phyloP scores from a whole-genome alignment of 768 basidiomycete genomes.

The Rhodotorula taiwanensis region DNA sequence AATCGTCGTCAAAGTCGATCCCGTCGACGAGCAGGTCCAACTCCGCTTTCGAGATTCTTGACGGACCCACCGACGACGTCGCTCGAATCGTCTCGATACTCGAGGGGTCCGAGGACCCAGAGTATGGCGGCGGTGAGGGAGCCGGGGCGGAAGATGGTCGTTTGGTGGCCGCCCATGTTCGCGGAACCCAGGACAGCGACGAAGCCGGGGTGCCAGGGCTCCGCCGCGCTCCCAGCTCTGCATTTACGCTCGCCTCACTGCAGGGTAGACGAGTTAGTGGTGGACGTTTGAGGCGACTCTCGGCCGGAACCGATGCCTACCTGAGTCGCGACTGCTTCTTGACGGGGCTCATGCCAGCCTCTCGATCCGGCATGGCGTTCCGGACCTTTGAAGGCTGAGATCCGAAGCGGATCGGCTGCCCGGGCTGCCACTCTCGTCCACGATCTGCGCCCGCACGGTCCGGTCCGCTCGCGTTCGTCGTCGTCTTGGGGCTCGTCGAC shows the following conservation, averaged over 20 bases:
- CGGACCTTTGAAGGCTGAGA: not conserved
- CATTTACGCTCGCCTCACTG: too few species aligned
- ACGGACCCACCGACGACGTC: not conserved
- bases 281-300: not conserved
- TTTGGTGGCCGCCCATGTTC: too few species aligned
- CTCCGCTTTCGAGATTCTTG: constrained; percentile 1
- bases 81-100: too few species aligned
- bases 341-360: not conserved
- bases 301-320: not conserved
- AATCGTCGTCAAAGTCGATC: constrained; percentile 16
- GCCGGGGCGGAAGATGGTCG: not conserved
- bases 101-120: too few species aligned
- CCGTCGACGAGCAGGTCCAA: constrained; percentile 14
- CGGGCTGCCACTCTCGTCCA: too few species aligned
- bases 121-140: too few species aligned
- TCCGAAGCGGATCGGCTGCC: constrained; percentile 5
- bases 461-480: not conserved
- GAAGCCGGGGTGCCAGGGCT: not conserved
- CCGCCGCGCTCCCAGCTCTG: too few species aligned
- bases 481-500: too few species aligned
- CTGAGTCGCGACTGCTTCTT: not conserved
- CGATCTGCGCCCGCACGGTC: too few species aligned
- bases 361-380: not conserved
- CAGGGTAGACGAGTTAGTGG: too few species aligned
- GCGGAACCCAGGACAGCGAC: not conserved